phyloP scores from a whole-genome alignment of 202 grass and related monocot genomes.

The Carex sylvatica region DNA sequence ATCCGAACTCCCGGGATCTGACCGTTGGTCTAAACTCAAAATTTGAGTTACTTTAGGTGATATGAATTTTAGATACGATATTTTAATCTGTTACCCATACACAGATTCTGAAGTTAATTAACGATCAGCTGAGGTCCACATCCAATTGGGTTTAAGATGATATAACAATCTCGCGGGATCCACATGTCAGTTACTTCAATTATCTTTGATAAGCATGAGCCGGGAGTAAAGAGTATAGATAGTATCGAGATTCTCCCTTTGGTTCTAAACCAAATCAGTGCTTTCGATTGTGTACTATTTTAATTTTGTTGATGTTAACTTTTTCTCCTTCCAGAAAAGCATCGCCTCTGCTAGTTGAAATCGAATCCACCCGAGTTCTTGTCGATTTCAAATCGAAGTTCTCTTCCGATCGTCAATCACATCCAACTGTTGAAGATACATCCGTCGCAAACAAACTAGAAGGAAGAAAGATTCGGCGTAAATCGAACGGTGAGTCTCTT shows the following conservation, averaged over 20 bases:
- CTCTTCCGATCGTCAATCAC: background rate
- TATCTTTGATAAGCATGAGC: background rate
- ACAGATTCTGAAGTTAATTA: constrained; percentile 8
- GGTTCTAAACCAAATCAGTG: constrained; percentile 17
- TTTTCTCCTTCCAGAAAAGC: constrained; percentile 19
- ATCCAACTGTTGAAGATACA: background rate
- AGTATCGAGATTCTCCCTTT: background rate
- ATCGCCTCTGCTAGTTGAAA: constrained; percentile 12
- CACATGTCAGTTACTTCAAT: background rate
- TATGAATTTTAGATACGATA: background rate
- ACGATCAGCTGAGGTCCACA: background rate
- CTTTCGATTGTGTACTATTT: constrained; percentile 3
- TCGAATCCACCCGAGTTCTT: background rate
- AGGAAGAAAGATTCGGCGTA: background rate
- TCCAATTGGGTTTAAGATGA: background rate
- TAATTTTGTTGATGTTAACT: background rate
- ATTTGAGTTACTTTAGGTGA: no score
- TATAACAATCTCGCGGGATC: background rate
- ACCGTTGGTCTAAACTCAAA: no score
- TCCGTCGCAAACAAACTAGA: background rate
- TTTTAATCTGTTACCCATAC: background rate
- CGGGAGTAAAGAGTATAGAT: background rate
- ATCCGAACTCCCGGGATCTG: no score
- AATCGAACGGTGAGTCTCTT: background rate
- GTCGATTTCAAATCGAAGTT: constrained; percentile 6